These are phyloP conservation scores for Ustilago curta DNA, from an alignment of 1,284 basidiomycete species.

Conservation along the genomic window DNA sequence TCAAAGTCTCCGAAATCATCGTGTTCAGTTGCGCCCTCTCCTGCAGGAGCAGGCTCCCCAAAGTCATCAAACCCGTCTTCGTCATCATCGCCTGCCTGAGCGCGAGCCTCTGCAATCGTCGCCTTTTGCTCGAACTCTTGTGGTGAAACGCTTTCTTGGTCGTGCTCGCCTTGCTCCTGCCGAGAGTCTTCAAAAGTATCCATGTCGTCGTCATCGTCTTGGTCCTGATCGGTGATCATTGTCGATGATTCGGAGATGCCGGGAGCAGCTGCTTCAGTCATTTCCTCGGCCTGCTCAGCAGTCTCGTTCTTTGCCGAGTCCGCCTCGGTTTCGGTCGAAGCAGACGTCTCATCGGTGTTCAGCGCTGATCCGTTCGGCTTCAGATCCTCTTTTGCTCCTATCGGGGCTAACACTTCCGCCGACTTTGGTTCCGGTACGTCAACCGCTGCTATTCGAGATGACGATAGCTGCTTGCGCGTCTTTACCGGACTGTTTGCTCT, in stretches of 20 bases:
- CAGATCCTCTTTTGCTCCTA: not conserved
- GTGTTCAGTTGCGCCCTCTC: constrained; percentile 13
- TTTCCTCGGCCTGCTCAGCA: not conserved
- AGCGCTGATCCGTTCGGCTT: not conserved
- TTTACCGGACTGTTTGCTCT: constrained; percentile 38
- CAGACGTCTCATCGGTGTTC: not conserved
- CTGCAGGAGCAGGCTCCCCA: constrained; percentile 25
- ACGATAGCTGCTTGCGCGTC: constrained; percentile 21
- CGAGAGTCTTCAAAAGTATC: constrained; percentile 17
- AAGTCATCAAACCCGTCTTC: constrained; percentile 53
- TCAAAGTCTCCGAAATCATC: constrained; percentile 57
- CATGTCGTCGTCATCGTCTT: constrained; percentile 4
- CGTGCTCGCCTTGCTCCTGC: constrained; percentile 13
- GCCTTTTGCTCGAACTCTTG: constrained; percentile 13
- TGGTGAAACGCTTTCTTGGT: not conserved
- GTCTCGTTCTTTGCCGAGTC: not conserved
- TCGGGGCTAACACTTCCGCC: not conserved
- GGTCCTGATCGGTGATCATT: not conserved
- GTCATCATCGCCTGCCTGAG: not conserved
- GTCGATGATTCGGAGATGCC: not conserved
- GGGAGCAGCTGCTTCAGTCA: not conserved
- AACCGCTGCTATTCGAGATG: not conserved
- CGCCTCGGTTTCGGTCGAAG: not conserved
- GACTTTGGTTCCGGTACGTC: not conserved
- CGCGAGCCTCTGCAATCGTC: not conserved